These are phyloP conservation scores for Xylaria digitata DNA, from an alignment of 2,329 filamentous ascomycete species.

Conservation along the genomic window DNA sequence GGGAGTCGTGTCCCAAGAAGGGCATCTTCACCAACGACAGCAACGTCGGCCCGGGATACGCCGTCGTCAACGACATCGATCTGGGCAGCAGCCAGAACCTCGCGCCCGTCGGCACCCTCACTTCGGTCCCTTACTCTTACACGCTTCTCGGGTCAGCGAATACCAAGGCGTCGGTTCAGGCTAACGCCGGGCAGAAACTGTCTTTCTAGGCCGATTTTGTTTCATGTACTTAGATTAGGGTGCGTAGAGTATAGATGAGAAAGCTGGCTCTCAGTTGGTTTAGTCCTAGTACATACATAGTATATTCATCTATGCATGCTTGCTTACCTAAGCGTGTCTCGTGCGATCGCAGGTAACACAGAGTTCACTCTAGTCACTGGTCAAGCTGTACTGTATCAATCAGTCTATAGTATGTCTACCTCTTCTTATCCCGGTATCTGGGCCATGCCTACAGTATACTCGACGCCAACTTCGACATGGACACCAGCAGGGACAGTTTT, in stretches of 20 bases:
- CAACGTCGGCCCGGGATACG: conserved; percentile 48
- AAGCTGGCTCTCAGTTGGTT: neutral
- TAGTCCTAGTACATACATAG: neutral
- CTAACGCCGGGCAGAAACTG: conserved; percentile 40
- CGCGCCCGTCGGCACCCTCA: conserved; percentile 55
- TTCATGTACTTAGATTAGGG: neutral
- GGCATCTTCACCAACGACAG: conserved; percentile 54
- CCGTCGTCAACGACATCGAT: conserved; percentile 53
- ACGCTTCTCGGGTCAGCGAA: conserved; percentile 51
- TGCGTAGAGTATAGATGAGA: neutral
- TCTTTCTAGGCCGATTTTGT: conserved; percentile 25
- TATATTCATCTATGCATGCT: neutral
- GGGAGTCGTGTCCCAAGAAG: conserved; percentile 37
- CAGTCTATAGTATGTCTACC: conserved; percentile 68
- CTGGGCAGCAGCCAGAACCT: conserved; percentile 54
- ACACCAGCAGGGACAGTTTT: conserved; percentile 52
- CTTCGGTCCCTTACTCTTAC: conserved; percentile 56
- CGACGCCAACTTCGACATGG: conserved; percentile 58
- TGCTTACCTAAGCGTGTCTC: conserved; percentile 41
- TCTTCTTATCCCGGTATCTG: conserved; percentile 69
- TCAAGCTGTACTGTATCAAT: conserved; percentile 51
- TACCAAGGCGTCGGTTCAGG: conserved; percentile 52
- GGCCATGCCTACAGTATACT: conserved; percentile 82
- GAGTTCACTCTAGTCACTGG: conserved; percentile 72
- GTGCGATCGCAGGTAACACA: conserved; percentile 43